Percentiles rank a stretch among this genome's conserved stretches.
Conservation (phyloP, 2,329 filamentous ascomycete genomes). For the Aspergillus intermedius region DNA sequence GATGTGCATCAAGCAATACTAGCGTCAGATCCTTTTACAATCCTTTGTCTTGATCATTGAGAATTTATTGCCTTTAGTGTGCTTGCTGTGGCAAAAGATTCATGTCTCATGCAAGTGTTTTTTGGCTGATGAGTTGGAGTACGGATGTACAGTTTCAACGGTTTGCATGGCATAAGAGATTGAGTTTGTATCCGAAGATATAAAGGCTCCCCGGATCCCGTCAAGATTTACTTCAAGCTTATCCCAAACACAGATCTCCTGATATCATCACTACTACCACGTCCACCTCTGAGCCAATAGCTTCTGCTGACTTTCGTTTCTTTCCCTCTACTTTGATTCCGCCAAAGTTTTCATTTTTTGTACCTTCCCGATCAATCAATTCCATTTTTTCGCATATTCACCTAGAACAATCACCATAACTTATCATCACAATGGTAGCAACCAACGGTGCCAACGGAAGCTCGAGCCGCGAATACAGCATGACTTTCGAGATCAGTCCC, state of each 20-base stretch:
- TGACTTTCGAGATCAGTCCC: constrained; percentile 25
- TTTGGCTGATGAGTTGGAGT: not conserved
- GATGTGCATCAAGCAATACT: not conserved
- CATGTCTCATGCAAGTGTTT: not conserved
- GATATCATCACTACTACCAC: not conserved
- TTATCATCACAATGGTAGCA: constrained; percentile 10
- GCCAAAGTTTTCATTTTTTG: too few relatives aligned
- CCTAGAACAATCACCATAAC: not conserved
- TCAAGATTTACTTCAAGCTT: not conserved
- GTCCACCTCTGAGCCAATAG: not conserved
- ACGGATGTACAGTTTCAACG: not conserved
- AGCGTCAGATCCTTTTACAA: not conserved
- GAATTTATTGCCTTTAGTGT: constrained; percentile 6
- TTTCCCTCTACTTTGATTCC: too few relatives aligned
- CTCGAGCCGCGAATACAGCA: constrained; percentile 21
- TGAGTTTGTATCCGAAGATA: not conserved
- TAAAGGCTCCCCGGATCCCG: not conserved
- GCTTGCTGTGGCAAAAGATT: constrained; percentile 9
- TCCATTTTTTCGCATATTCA: too few relatives aligned
- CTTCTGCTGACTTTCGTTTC: too few relatives aligned
- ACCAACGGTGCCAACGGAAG: constrained; percentile 5
- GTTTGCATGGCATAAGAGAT: not conserved
- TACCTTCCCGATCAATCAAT: too few relatives aligned
- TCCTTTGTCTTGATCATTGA: constrained; percentile 4
- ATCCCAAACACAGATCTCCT: not conserved